Base-by-base conservation (phyloP, 495 filamentous ascomycete species). In the Talaromyces nanjingensis region DNA sequence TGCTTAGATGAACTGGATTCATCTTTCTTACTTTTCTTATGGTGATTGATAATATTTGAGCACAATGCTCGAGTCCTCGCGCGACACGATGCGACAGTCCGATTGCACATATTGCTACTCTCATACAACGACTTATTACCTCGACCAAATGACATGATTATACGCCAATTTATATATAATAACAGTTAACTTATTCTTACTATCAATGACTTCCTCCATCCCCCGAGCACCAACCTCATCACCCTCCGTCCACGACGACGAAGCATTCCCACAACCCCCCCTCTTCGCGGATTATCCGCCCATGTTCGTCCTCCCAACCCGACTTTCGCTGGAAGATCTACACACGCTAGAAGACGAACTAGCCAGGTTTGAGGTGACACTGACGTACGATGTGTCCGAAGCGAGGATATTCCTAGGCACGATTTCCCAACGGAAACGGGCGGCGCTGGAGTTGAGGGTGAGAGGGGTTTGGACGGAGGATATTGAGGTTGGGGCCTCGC, bases 381-480 rank as follows among this genome's bases (percentile, higher is more conserved):
- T 96, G 52, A 96, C 91, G 0, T 88, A 88, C 60, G 86, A 93
- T 69, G 76, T 88, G 59, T 75, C 78, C 3, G 89, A 96, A 70
- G 92, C 92, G 6, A 79, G 80, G 9, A 63, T 97, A 2, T 71
- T 97, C 4, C 75, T 98, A 22, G 91, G 87, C 0, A 89, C 85
- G 60, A 80, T 96, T 29, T 76, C 74, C 0, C 87, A 85, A 56
- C 85, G 85, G 62, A 83, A 84, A 67, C 84, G 93, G 9, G 91
- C 89, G 1, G 79, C 81, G 11, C 84, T 94, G 63, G 93, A 98
- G 75, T 77, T 97, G 42, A 82, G 91, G 52, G 83, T 83, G 39
- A 81, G 80, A 53, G 89, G 79, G 22, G 52, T 85, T 65, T 88
- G 70, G 81, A 88, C 76, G 20, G 87, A 91, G 68, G 79, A 87